Evolutionary conservation across 371 early-diverging fungal species (phyloP).

Genomic region (Apophysomyces variabilis): DNA sequence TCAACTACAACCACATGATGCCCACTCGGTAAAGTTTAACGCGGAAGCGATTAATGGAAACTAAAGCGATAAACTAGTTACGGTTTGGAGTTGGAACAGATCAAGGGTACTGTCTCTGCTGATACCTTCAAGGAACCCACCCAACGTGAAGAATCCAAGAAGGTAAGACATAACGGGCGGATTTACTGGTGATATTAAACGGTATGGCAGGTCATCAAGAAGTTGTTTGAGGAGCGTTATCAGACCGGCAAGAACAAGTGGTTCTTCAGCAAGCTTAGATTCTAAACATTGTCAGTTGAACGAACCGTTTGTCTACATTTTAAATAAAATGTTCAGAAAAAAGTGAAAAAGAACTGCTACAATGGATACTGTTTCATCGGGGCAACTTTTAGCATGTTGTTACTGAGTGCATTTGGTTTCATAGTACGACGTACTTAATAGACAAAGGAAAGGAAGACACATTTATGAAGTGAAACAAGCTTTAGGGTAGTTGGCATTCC

Average conservation of each 20-base stretch:
- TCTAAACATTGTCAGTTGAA: conserved; percentile 61
- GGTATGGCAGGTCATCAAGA: conserved; percentile 75
- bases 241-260: conserved; percentile 97
- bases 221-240: conserved; percentile 93
- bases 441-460: too few species aligned
- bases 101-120: conserved; percentile 83
- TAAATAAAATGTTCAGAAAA: background rate
- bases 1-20: conserved; percentile 99
- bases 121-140: conserved; percentile 93
- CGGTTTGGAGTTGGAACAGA: conserved; percentile 79
- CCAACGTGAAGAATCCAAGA: conserved; percentile 87
- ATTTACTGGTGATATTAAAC: background rate
- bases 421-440: too few species aligned
- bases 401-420: too few species aligned
- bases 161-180: conserved; percentile 48
- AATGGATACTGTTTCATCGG: too few species aligned
- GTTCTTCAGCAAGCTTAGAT: conserved; percentile 98
- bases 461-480: too few species aligned
- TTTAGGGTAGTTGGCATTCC: too few species aligned
- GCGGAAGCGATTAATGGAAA: background rate
- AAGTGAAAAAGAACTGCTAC: background rate
- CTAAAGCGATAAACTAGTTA: conserved; percentile 46
- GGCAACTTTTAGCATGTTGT: too few species aligned
- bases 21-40: conserved; percentile 83
- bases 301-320: background rate